These are phyloP conservation scores for Asterionellopsis glacialis DNA, from an alignment of 108 stramenopile species.

Conservation along the genomic window DNA sequence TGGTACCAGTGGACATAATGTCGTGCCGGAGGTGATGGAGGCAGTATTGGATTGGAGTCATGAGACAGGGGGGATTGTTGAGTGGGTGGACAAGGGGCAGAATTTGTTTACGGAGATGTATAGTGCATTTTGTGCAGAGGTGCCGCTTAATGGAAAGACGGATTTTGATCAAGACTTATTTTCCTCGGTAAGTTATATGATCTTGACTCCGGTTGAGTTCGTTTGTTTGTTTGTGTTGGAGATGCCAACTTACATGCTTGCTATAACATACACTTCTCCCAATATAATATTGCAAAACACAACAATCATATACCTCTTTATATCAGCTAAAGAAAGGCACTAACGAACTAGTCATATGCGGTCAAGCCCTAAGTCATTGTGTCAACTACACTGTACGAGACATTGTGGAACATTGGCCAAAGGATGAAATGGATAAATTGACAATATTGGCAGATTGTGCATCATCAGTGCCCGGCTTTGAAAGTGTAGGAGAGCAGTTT, in stretches of 20 bases:
- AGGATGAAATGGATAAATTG: conserved; percentile 39
- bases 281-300: too few species aligned
- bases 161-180: conserved; percentile 43
- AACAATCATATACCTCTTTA: too few species aligned
- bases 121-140: conserved; percentile 80
- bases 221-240: too few species aligned
- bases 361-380: conserved; percentile 93
- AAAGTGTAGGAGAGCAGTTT: conserved; percentile 56
- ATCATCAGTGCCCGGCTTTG: conserved; percentile 85
- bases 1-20: conserved; percentile 65
- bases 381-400: conserved; percentile 86
- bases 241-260: too few species aligned
- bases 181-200: too few species aligned
- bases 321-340: too few species aligned
- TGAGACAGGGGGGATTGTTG: conserved; percentile 49
- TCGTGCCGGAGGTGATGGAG: conserved; percentile 42
- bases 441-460: conserved; percentile 71
- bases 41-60: conserved; percentile 65
- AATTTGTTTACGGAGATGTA: conserved; percentile 91
- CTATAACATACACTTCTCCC: too few species aligned
- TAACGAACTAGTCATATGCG: conserved; percentile 72
- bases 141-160: conserved; percentile 62
- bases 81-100: conserved; percentile 81
- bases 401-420: conserved; percentile 58
- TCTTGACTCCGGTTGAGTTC: too few species aligned